Evolutionary conservation across 2,329 filamentous ascomycete genomes (phyloP), one percentile per base, ranked within the genome.

Genomic region (Aspergillus sp.): DNA sequence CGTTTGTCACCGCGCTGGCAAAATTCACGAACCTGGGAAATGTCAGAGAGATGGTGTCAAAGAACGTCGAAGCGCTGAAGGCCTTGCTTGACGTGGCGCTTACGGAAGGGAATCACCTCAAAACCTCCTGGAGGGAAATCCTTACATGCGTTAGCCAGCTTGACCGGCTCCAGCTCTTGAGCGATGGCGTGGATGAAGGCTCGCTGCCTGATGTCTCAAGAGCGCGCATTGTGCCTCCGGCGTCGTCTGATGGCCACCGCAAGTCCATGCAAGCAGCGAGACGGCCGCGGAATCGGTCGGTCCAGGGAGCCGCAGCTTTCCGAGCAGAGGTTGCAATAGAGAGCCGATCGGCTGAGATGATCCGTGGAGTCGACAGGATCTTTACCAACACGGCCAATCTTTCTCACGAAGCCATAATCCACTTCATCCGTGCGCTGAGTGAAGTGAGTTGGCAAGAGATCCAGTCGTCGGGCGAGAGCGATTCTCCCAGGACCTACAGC

Each of bases 391-490:
- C 91, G 0, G 89, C 88, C 6, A 88, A 93, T 47, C 71, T 98
- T 2, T 88, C 83, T 4, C 88, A 88, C 37, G 86, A 95, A 45
- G 88, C 89, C 3, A 98, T 98, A 50, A 83, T 96, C 1, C 81
- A 93, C 56, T 98, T 98, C 56, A 89, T 94, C 31, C 79, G 80
- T 35, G 88, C 91, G 0, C 64, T 98, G 37, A 93, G 85, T 5
- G 86, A 95, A 55, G 89, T 98, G 44, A 96, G 89, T 60, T 96
- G 91, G 91, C 89, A 96, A 52, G 91, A 98, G 60, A 98, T 98
- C 52, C 89, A 93, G 55, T 93, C 91, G 3, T 96, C 91, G 0
- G 91, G 91, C 0, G 85, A 89, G 35, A 95, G 89, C 52, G 91
- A 98, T 39, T 93, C 86, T 14, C 91, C 91, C 8, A 78, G 93